These are phyloP conservation scores for Pseudocercospora ulei DNA, from an alignment of 2,329 filamentous ascomycete species.

Conservation along the genomic window DNA sequence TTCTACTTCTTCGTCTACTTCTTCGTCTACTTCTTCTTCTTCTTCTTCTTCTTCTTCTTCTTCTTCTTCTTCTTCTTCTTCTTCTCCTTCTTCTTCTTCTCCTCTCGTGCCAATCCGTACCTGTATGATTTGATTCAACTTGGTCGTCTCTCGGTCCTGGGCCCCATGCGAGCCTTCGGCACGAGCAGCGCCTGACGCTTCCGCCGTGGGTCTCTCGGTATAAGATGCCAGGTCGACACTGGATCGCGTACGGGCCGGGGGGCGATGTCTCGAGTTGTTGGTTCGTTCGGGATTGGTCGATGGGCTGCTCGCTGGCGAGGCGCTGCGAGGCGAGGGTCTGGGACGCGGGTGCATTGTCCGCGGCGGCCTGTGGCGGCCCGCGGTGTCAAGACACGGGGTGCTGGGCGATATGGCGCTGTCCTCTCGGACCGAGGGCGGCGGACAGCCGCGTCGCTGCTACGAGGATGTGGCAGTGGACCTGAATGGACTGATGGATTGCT, in stretches of 20 bases:
- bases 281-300: constrained; percentile 60
- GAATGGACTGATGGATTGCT: constrained; percentile 18
- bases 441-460: constrained; percentile 14
- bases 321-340: constrained; percentile 60
- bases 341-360: constrained; percentile 77
- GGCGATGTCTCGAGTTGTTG: constrained; percentile 63
- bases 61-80: too few species aligned
- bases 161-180: constrained; percentile 32
- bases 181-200: constrained; percentile 32
- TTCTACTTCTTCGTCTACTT: too few species aligned
- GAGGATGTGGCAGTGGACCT: constrained; percentile 15
- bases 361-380: constrained; percentile 13
- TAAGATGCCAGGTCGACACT: constrained; percentile 45
- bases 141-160: constrained; percentile 60
- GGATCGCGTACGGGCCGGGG: constrained; percentile 44
- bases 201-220: constrained; percentile 44
- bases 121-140: constrained; percentile 89
- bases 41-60: too few species aligned
- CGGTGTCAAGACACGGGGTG: background rate
- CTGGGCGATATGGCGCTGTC: background rate
- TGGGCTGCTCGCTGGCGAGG: constrained; percentile 62
- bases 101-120: constrained; percentile 49
- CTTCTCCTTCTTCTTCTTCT: too few species aligned
- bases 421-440: background rate
- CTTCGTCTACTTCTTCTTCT: too few species aligned